Evolutionary conservation across 2,329 filamentous ascomycete species (phyloP).

Genomic region (Diaporthe australafricana): DNA sequence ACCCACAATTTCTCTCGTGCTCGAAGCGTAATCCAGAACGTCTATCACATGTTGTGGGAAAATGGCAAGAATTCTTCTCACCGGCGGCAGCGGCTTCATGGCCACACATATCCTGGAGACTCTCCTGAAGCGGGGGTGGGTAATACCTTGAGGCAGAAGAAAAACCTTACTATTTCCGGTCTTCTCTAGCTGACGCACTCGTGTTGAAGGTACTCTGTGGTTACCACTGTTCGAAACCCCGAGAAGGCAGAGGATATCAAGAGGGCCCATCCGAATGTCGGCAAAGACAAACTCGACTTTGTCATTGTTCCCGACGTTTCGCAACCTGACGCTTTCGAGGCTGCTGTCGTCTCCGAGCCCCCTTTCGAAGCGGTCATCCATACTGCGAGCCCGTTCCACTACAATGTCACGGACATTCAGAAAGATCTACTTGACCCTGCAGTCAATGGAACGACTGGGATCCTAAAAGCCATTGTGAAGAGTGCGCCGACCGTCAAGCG

Average conservation of each 20-base stretch:
- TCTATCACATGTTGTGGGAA: no score
- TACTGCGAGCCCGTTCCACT: slow-evolving; percentile 80
- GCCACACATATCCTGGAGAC: no score
- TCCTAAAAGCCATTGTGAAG: slow-evolving; percentile 60
- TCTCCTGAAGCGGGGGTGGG: neutral
- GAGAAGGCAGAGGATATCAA: slow-evolving; percentile 59
- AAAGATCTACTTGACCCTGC: slow-evolving; percentile 66
- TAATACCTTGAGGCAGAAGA: no score
- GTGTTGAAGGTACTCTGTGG: slow-evolving; percentile 34
- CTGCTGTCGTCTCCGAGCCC: slow-evolving; percentile 52
- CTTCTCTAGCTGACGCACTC: neutral
- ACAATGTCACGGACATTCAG: slow-evolving; percentile 65
- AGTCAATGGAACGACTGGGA: slow-evolving; percentile 62
- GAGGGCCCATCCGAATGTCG: slow-evolving; percentile 52
- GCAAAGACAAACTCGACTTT: slow-evolving; percentile 55
- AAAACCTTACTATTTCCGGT: no score
- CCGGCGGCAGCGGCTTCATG: no score
- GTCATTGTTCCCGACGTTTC: slow-evolving; percentile 80
- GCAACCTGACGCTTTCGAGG: slow-evolving; percentile 74
- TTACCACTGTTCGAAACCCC: slow-evolving; percentile 58
- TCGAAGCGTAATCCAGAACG: no score
- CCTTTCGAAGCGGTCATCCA: slow-evolving; percentile 81
- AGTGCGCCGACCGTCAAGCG: slow-evolving; percentile 66
- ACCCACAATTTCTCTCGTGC: no score
- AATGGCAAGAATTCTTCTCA: no score